phyloP scores from a whole-genome alignment of 768 basidiomycete species.

The Rhodotorula toruloides region DNA sequence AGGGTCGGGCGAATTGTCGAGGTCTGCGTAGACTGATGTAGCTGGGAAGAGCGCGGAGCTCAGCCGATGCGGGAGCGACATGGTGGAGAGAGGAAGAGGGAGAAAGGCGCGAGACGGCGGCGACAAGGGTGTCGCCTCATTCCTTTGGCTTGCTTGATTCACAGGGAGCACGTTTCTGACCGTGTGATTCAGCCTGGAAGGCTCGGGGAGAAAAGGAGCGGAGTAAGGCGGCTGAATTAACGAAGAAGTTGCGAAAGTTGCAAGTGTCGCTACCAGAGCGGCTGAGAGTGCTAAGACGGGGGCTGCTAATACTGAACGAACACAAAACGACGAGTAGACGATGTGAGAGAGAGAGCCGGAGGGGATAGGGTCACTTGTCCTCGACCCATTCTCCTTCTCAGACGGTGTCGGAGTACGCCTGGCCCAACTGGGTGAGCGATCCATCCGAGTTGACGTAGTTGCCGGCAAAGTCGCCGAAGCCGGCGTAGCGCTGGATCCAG shows the following conservation, averaged over 20 bases:
- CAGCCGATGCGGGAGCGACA: constrained; percentile 4
- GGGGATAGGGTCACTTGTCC: no score
- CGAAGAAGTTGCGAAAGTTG: no score
- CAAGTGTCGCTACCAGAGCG: no score
- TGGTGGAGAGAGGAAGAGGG: neutral
- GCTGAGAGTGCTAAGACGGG: no score
- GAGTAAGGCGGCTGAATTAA: no score
- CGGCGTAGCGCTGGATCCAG: constrained; percentile 34
- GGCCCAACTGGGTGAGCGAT: constrained; percentile 3
- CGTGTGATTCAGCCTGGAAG: no score
- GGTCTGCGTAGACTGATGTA: constrained; percentile 13
- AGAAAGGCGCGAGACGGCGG: neutral
- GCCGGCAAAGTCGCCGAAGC: constrained; percentile 24
- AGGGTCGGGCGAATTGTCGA: constrained; percentile 9
- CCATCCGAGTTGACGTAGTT: constrained; percentile 9
- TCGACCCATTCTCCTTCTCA: no score
- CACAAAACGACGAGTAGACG: no score
- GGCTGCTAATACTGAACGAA: no score
- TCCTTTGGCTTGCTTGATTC: neutral
- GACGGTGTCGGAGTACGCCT: neutral
- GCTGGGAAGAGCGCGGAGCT: constrained; percentile 9
- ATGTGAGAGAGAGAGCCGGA: no score
- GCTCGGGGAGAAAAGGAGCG: no score
- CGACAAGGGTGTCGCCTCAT: no score
- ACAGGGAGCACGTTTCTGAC: neutral